Evolutionary conservation across 73 alveolate genomes (phyloP).

Genomic region (Stentor coeruleus): DNA sequence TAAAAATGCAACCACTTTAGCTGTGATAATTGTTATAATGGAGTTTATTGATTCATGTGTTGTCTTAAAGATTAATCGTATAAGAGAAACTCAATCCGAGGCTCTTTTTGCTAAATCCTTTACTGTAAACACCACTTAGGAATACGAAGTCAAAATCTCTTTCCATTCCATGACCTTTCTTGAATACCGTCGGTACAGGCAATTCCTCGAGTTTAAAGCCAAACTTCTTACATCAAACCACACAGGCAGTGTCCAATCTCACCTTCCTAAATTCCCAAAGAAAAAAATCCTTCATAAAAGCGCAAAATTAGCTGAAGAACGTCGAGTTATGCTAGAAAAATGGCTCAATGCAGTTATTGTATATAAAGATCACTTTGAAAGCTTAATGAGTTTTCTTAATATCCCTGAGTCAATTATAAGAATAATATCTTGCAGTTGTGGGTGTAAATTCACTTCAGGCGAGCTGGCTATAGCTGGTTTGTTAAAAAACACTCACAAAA

Average conservation of each 20-base stretch:
- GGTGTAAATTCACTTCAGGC: background rate
- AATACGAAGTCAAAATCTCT: background rate
- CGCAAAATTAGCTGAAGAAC: background rate
- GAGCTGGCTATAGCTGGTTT: background rate
- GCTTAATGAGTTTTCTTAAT: background rate
- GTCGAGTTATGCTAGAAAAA: background rate
- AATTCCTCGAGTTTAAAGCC: background rate
- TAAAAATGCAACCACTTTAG: too few relatives aligned
- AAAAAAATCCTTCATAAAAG: background rate
- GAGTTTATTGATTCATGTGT: background rate
- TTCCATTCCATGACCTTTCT: background rate
- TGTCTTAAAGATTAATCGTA: background rate
- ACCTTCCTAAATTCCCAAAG: background rate
- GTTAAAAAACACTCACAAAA: background rate
- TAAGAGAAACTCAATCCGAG: background rate
- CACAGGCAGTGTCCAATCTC: too few relatives aligned
- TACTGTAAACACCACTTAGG: background rate
- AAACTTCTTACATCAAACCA: background rate
- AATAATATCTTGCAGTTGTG: background rate
- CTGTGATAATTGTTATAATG: too few relatives aligned
- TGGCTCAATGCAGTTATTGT: background rate
- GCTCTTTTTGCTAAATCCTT: background rate
- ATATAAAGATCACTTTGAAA: background rate
- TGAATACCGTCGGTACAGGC: slow-evolving; percentile 12
- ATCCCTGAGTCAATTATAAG: background rate